These are phyloP conservation scores for Neurospora intermedia DNA, from an alignment of 495 filamentous ascomycete species.

Conservation along the genomic window DNA sequence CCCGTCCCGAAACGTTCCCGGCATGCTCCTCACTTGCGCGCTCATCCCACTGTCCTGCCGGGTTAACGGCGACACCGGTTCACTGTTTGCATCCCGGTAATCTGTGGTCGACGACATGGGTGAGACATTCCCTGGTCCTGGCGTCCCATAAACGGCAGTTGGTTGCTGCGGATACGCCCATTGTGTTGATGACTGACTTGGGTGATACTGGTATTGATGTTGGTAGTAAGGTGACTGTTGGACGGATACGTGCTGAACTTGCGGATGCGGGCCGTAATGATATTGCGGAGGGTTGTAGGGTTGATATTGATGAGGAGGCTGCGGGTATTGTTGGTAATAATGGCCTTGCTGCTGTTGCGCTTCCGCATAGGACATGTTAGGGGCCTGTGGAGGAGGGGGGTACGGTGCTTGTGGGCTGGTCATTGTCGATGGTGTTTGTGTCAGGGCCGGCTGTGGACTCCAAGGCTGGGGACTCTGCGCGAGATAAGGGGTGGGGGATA, in stretches of 20 bases:
- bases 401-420: neutral
- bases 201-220: neutral
- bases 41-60: neutral
- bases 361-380: neutral
- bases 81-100: neutral
- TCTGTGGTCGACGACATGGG: neutral
- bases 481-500: neutral
- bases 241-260: neutral
- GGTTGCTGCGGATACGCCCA: neutral
- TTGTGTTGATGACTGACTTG: neutral
- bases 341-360: neutral
- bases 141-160: neutral
- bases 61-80: neutral
- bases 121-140: neutral
- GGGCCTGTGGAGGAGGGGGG: neutral
- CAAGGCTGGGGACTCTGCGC: neutral
- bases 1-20: neutral
- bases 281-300: neutral
- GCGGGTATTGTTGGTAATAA: neutral
- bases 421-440: neutral
- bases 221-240: neutral
- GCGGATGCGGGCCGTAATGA: neutral
- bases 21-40: neutral
- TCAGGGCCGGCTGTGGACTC: neutral
- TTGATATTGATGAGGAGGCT: neutral